Conservation (phyloP, 768 basidiomycete genomes). For the Tulasnella sp. region DNA sequence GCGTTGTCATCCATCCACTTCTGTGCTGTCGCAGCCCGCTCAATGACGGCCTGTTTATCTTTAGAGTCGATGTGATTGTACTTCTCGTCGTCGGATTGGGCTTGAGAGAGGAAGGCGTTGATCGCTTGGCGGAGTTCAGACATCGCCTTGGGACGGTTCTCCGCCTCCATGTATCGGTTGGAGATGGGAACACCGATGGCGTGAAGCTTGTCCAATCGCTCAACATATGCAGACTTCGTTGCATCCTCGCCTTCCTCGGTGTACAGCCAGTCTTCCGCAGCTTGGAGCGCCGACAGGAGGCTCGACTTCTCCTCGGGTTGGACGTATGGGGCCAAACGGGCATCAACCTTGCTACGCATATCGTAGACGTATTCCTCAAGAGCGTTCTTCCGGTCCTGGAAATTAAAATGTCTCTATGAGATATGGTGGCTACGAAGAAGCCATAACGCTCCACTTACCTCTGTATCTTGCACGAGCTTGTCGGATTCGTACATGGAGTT, state of each 20-base stretch:
- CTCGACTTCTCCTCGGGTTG: slow-evolving; percentile 66
- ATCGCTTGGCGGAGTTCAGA: slow-evolving; percentile 76
- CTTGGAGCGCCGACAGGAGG: slow-evolving; percentile 56
- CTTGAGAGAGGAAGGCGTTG: slow-evolving; percentile 75
- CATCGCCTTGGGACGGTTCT: slow-evolving; percentile 66
- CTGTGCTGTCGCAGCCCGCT: slow-evolving; percentile 79
- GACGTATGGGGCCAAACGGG: slow-evolving; percentile 68
- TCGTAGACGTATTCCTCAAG: slow-evolving; percentile 99
- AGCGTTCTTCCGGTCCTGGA: slow-evolving; percentile 91
- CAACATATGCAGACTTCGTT: slow-evolving; percentile 86
- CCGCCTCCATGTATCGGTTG: slow-evolving; percentile 69
- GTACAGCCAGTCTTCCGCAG: slow-evolving; percentile 96
- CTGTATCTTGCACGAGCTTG: slow-evolving; percentile 96
- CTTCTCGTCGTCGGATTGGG: slow-evolving; percentile 74
- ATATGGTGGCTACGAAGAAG: not conserved
- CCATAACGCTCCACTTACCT: slow-evolving; percentile 42
- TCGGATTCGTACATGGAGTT: slow-evolving; percentile 81
- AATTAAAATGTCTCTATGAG: slow-evolving; percentile 11
- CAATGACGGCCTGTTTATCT: slow-evolving; percentile 76
- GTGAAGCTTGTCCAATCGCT: slow-evolving; percentile 74
- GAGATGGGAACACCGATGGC: slow-evolving; percentile 78
- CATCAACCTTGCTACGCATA: slow-evolving; percentile 84
- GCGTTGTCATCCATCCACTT: slow-evolving; percentile 96
- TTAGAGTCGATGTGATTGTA: slow-evolving; percentile 83
- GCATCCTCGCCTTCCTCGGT: slow-evolving; percentile 93